phyloP scores from a whole-genome alignment of 305 asterid species.

The Plantago lanceolata region DNA sequence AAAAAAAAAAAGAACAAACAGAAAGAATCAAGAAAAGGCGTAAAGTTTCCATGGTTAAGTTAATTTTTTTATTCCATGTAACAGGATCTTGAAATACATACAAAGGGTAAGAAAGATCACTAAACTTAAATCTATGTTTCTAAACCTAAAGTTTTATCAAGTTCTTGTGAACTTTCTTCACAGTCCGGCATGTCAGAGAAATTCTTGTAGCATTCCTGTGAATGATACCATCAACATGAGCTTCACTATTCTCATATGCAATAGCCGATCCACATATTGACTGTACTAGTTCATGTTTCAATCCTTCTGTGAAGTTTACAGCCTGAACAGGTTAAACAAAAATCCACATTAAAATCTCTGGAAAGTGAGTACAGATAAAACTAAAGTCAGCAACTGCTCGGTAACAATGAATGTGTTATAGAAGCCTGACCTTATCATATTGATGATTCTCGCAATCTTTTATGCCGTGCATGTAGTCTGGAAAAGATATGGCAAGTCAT shows the following conservation, averaged over 20 bases:
- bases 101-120: not conserved
- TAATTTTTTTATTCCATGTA: not conserved
- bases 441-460: slow-evolving; percentile 60
- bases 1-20: not conserved
- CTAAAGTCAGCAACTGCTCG: not conserved
- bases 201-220: slow-evolving; percentile 62
- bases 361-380: not conserved
- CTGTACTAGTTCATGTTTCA: slow-evolving; percentile 24
- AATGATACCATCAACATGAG: slow-evolving; percentile 32
- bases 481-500: slow-evolving; percentile 10
- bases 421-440: slow-evolving; percentile 46
- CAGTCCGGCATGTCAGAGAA: slow-evolving; percentile 83
- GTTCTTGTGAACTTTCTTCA: slow-evolving; percentile 58
- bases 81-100: slow-evolving; percentile 2
- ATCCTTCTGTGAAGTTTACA: slow-evolving; percentile 38
- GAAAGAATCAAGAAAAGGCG: not conserved
- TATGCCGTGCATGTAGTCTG: slow-evolving; percentile 88
- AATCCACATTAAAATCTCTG: not conserved
- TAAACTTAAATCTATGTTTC: slow-evolving; percentile 7
- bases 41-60: not conserved
- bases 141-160: slow-evolving; percentile 49
- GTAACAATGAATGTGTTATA: not conserved
- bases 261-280: slow-evolving; percentile 25
- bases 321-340: slow-evolving; percentile 37
- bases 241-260: slow-evolving; percentile 26